Percentiles rank a stretch among this genome's conserved stretches.
Evolutionary conservation across 73 alveolate species (phyloP).

Genomic region (Paramecium biaurelia): DNA sequence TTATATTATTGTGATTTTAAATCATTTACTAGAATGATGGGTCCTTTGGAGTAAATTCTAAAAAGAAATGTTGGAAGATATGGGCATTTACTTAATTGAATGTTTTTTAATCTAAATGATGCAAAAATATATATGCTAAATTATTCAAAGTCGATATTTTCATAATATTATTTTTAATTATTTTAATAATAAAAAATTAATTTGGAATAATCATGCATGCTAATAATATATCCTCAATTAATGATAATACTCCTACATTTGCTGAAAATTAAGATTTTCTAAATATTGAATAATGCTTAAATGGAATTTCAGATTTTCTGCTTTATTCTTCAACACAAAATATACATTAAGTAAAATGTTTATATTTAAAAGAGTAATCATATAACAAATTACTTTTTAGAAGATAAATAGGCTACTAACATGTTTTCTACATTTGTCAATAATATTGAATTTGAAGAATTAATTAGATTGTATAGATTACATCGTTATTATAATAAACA

Average conservation of each 20-base stretch:
- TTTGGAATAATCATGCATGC: not conserved
- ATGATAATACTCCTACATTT: not conserved
- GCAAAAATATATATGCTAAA: not conserved
- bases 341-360: not conserved
- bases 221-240: not conserved
- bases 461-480: not conserved
- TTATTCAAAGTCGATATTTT: not conserved
- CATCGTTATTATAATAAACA: not conserved
- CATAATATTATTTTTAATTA: not conserved
- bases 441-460: not conserved
- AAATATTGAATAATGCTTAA: not conserved
- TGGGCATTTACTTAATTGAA: not conserved
- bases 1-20: slow-evolving; percentile 67
- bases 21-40: slow-evolving; percentile 72
- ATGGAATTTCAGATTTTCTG: not conserved
- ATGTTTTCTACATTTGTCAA: not conserved
- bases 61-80: slow-evolving; percentile 35
- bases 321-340: not conserved
- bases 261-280: not conserved
- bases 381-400: not conserved
- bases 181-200: not conserved
- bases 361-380: not conserved
- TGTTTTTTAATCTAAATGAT: not conserved
- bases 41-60: slow-evolving; percentile 68
- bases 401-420: not conserved